Percentiles rank a stretch among this genome's conserved stretches.
Evolutionary conservation across 805 yeast genomes (phyloP).

Genomic region (Komagataella pseudopastoris): DNA sequence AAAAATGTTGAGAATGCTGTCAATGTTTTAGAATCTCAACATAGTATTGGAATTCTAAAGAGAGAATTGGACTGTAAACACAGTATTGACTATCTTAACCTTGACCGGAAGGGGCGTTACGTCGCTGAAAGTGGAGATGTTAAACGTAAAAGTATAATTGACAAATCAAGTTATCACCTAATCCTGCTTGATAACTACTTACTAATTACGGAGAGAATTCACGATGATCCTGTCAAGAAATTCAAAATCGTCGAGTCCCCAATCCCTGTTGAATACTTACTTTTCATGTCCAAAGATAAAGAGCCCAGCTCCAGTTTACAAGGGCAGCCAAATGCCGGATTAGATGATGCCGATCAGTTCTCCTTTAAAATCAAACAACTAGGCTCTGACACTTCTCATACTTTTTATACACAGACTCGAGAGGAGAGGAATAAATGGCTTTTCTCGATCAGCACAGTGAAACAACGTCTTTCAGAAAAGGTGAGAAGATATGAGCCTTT

Average conservation of each 20-base stretch:
- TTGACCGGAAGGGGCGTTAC: slow-evolving; percentile 50
- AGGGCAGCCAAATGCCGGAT: neutral
- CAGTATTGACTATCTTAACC: neutral
- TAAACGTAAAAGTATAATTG: slow-evolving; percentile 14
- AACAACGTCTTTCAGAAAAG: neutral
- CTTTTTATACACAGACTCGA: slow-evolving; percentile 26
- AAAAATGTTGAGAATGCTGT: neutral
- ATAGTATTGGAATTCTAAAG: neutral
- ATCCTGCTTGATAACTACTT: slow-evolving; percentile 62
- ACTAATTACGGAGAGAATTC: slow-evolving; percentile 41
- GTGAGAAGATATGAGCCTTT: neutral
- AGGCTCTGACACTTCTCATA: slow-evolving; percentile 39
- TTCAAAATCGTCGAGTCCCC: slow-evolving; percentile 41
- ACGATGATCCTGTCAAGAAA: slow-evolving; percentile 18
- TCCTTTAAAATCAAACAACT: slow-evolving; percentile 43
- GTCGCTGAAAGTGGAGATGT: neutral
- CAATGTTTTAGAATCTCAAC: neutral
- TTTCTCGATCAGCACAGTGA: neutral
- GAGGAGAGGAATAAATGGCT: slow-evolving; percentile 4
- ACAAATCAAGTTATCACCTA: slow-evolving; percentile 34
- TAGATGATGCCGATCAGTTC: slow-evolving; percentile 4
- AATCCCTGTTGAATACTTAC: slow-evolving; percentile 44
- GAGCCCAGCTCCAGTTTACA: neutral
- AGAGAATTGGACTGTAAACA: neutral
- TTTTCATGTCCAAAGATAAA: slow-evolving; percentile 31